Base-by-base conservation (phyloP, 352 stramenopile species). In the Saprolegnia parasitica region DNA sequence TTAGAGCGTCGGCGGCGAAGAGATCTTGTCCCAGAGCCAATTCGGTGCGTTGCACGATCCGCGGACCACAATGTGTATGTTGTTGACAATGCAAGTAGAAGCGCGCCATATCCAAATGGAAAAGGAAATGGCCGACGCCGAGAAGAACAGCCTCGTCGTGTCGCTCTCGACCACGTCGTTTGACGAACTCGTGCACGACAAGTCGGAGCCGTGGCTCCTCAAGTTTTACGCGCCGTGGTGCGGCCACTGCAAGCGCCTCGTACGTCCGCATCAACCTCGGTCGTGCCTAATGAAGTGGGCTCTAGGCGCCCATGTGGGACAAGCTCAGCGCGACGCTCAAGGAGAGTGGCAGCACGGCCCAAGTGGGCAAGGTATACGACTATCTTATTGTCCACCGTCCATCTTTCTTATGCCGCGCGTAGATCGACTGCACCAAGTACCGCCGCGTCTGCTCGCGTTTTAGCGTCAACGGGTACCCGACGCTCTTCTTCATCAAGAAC, bases 171-270 rank as follows among this genome's bases (percentile, higher is more conserved):
- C 81, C 15, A 63, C 75, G 8, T 76, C 72, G 39, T 91, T 91
- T 37, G 81, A 90, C 23, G 74, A 85, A 18, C 71, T 87, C n/a
- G 80, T 94, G 35, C 81, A 89, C 40, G 65, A 81, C 15, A 75
- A 80, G 73, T 83, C 83, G 63, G 68, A 86, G 10, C 75, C 84
- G 50, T 93, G 83, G 83, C 76, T 94, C 46, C 86, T 94, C 72
- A 94, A 92, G 76, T 92, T 92, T 68, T 92, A 92, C 67, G 83
- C 84, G 23, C 84, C 84, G 3, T 91, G 84, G 84, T 92, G 83
- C 56, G 84, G 84, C 46, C 84, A 92, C 71, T 92, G 83, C 78
- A 90, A 91, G 74, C 83, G 83, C n/a, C 67, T 94, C 58, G 81
- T 46, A 21, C n/a, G 37, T 45, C 54, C 18, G 54, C 10, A 16